Base-by-base conservation (phyloP, 768 basidiomycete species). In the Russula foetens region DNA sequence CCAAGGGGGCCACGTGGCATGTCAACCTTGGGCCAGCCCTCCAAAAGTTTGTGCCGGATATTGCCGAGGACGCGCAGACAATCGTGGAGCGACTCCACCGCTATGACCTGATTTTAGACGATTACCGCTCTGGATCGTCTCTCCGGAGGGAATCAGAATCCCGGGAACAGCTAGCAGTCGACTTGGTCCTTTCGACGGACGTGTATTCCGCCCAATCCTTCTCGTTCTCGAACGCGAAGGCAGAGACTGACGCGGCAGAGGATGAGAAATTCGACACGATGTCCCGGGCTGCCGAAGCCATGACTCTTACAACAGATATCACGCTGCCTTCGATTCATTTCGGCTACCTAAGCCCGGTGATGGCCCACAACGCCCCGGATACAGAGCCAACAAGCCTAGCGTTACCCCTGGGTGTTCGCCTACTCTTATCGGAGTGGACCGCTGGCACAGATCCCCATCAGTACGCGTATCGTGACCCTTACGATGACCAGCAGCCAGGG, bases 371-470 rank as follows among this genome's bases (percentile, higher is more conserved):
- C 48, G 8, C 7, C 11, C 23, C 7, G 17, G 14, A 29, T 9
- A 33, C 11, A 19, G 53, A 29, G 33, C 23, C 49, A 17, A 53
- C 33, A 3, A 31, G 39, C 15, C 1, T 43, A 4, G 4, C 44
- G 43, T 52, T 60, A 23, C 79, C 84, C 0, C 70, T 77, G 3
- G 85, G 85, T 3, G 83, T 86, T 11, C 77, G 84, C 29, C 74
- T 84, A 23, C 75, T 92, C 43, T 70, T 92, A 57, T 77, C 79
- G 58, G 85, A 87, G 45, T 92, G 90, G 90, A 76, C 81, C 52
- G 61, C 81, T 24, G 83, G 85, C 14, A 63, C 72, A 2, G 74
- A 83, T 69, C 81, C 82, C 4, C 70, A 74, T 2, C 68, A 76
- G 7, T 85, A 82, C 63, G 65, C 68, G 3, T 87, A 83, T 66